Conservation (phyloP, 257 asterid genomes). For the Euphrasia confusa region DNA sequence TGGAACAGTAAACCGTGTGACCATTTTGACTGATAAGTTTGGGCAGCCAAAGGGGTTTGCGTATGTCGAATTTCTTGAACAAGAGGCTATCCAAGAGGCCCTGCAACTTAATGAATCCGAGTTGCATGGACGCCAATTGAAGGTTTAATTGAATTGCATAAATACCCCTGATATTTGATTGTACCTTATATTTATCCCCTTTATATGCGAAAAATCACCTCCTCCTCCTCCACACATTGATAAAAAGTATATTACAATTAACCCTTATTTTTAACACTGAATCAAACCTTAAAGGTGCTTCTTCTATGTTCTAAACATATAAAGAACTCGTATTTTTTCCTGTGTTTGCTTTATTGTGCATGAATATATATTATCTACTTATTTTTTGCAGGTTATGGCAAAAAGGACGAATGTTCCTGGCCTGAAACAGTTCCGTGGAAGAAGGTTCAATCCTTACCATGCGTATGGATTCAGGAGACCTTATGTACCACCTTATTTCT, state of each 20-base stretch:
- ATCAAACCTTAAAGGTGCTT: no score
- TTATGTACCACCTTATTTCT: constrained; percentile 62
- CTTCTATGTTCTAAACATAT: neutral
- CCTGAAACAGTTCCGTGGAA: neutral
- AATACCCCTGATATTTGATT: neutral
- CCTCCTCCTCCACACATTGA: no score
- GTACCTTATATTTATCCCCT: neutral
- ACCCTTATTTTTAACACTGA: no score
- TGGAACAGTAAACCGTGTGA: neutral
- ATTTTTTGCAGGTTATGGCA: constrained; percentile 40
- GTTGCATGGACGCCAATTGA: constrained; percentile 1
- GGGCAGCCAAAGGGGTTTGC: constrained; percentile 8
- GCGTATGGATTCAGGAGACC: constrained; percentile 76
- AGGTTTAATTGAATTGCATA: neutral
- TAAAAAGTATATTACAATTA: neutral
- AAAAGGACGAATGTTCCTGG: constrained; percentile 2
- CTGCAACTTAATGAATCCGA: neutral
- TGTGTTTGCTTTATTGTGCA: neutral
- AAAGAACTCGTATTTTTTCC: neutral
- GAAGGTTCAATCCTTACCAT: constrained; percentile 11
- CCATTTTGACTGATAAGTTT: neutral
- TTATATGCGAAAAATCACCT: no score
- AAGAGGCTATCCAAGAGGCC: neutral
- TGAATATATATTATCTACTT: neutral
- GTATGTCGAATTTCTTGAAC: constrained; percentile 3